A percentile compares a stretch with the other conserved stretches of the same genome.
Evolutionary conservation across 805 yeast species (phyloP).

Genomic region (Cyberlindnera sargentensis): DNA sequence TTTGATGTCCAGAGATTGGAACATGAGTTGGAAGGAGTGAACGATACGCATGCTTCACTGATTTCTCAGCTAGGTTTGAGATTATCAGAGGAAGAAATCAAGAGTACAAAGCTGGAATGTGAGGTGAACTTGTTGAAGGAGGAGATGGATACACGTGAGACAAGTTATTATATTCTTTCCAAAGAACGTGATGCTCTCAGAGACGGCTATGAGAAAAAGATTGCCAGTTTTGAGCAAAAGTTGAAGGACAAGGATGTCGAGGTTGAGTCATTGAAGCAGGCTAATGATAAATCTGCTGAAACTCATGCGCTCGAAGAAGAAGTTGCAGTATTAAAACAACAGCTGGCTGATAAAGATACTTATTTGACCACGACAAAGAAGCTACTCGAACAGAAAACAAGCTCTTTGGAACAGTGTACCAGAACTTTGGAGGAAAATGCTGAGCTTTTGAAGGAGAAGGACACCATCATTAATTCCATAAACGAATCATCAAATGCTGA

Average conservation of each 20-base stretch:
- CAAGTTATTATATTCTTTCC: background rate
- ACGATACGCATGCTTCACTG: constrained; percentile 4
- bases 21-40: constrained; percentile 6
- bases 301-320: background rate
- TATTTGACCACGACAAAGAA: background rate
- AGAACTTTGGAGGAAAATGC: constrained; percentile 1
- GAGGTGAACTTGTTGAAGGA: constrained; percentile 4
- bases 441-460: background rate
- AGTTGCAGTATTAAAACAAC: background rate
- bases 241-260: constrained; percentile 2
- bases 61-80: constrained; percentile 3
- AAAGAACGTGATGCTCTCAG: constrained; percentile 3
- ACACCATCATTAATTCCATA: background rate
- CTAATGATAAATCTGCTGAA: constrained; percentile 1
- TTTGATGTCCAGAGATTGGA: constrained; percentile 7
- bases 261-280: constrained; percentile 1
- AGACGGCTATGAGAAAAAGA: background rate
- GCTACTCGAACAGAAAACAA: background rate
- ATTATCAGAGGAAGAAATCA: constrained; percentile 19
- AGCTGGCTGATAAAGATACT: background rate
- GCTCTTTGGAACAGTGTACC: too few species aligned
- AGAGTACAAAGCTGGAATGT: constrained; percentile 6
- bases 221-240: constrained; percentile 1
- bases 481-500: background rate
- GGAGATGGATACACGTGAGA: constrained; percentile 3